Evolutionary conservation across 139 green algal species (phyloP).

Genomic region (Coelastrella sp.): DNA sequence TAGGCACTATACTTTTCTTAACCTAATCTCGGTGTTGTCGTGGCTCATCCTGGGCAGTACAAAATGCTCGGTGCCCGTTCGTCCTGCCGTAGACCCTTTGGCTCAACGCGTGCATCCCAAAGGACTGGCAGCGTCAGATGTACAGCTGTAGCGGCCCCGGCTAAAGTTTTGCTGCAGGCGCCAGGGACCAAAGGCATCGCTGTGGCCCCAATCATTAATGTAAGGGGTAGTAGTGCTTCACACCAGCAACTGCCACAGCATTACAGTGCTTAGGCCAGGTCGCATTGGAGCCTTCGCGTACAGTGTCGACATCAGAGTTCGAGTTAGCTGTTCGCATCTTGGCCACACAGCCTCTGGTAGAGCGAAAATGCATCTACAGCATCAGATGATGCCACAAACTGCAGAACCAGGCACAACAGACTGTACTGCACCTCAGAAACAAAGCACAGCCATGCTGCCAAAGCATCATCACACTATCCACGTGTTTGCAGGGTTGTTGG

Average conservation of each 20-base stretch:
- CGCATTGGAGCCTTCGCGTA: neutral
- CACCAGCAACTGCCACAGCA: neutral
- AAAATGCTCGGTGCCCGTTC: neutral
- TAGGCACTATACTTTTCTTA: too few species aligned
- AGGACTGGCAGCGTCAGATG: neutral
- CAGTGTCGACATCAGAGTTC: too few species aligned
- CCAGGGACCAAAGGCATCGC: conserved; percentile 22
- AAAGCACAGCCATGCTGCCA: too few species aligned
- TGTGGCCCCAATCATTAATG: conserved; percentile 55
- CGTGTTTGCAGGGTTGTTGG: conserved; percentile 73
- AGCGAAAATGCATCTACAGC: too few species aligned
- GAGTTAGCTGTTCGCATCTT: too few species aligned
- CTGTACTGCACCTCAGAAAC: neutral
- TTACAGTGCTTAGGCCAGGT: too few species aligned
- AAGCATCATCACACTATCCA: too few species aligned
- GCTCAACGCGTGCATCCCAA: neutral
- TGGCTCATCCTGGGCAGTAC: neutral
- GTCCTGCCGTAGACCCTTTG: neutral
- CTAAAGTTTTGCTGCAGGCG: neutral
- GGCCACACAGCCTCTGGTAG: too few species aligned
- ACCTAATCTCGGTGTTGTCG: too few species aligned
- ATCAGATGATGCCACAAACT: too few species aligned
- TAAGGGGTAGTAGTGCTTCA: neutral
- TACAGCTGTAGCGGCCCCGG: neutral
- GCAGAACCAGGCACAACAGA: neutral